Percentiles rank a stretch among this genome's conserved stretches.
phyloP scores from a whole-genome alignment of 345 rosid species.

The Garcia nutans region DNA sequence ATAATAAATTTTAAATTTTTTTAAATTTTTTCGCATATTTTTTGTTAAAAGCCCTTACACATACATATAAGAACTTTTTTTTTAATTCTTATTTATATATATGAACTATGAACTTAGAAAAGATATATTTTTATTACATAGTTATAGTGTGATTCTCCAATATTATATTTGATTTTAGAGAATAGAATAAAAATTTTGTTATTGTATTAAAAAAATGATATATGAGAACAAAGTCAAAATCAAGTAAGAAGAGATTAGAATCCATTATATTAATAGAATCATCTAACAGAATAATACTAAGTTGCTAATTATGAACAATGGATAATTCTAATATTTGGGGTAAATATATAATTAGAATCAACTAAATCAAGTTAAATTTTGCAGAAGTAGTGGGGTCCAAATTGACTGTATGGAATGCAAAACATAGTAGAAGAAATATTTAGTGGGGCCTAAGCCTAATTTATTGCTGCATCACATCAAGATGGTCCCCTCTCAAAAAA shows the following conservation, averaged over 20 bases:
- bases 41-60: too few species aligned
- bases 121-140: too few species aligned
- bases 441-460: not conserved
- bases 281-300: not conserved
- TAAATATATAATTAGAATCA: not conserved
- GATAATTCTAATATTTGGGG: constrained; percentile 6
- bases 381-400: not conserved
- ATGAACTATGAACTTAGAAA: too few species aligned
- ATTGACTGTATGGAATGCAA: not conserved
- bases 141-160: too few species aligned
- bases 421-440: not conserved
- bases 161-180: too few species aligned
- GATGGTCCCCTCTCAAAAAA: constrained; percentile 33
- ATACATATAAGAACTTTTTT: too few species aligned
- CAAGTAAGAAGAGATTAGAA: not conserved
- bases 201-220: too few species aligned
- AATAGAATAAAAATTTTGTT: too few species aligned
- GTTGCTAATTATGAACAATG: not conserved
- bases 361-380: not conserved
- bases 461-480: constrained; percentile 35
- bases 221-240: too few species aligned
- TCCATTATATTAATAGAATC: not conserved
- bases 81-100: too few species aligned
- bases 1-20: too few species aligned
- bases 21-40: too few species aligned